Conservation (phyloP, 441 rosid genomes). For the Gossypium laxum region DNA sequence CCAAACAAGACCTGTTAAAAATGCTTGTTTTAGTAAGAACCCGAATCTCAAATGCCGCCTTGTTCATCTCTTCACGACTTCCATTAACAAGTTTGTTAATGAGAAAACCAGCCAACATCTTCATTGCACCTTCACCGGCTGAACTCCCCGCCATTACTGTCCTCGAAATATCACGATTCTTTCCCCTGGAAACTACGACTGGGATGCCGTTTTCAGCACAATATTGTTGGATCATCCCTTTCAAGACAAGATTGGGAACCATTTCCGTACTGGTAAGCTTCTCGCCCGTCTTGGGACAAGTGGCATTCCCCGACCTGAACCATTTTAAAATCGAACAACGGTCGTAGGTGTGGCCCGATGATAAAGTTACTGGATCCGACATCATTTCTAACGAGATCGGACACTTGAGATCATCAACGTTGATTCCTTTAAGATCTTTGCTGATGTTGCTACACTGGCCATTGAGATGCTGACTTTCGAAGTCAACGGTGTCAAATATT, state of each 20-base stretch:
- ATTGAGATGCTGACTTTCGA: slow-evolving; percentile 14
- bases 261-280: slow-evolving; percentile 31
- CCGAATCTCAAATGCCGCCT: slow-evolving; percentile 53
- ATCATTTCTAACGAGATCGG: slow-evolving; percentile 70
- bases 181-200: slow-evolving; percentile 19
- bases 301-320: slow-evolving; percentile 56
- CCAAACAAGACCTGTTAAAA: slow-evolving; percentile 59
- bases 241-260: slow-evolving; percentile 44
- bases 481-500: slow-evolving; percentile 34
- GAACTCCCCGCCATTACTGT: slow-evolving; percentile 36
- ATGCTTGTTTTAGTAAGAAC: slow-evolving; percentile 53
- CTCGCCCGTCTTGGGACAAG: slow-evolving; percentile 67
- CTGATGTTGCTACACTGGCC: background rate
- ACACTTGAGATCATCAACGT: slow-evolving; percentile 55
- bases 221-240: slow-evolving; percentile 43
- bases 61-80: slow-evolving; percentile 28
- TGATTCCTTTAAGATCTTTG: slow-evolving; percentile 23
- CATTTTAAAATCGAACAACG: slow-evolving; percentile 57
- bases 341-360: slow-evolving; percentile 71
- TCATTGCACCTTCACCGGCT: slow-evolving; percentile 50
- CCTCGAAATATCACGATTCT: slow-evolving; percentile 31
- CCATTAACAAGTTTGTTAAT: slow-evolving; percentile 34
- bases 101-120: slow-evolving; percentile 37
- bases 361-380: slow-evolving; percentile 61
- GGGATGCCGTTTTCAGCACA: slow-evolving; percentile 35